phyloP scores from a whole-genome alignment of 2,329 filamentous ascomycete genomes.

The Fusarium sp. region DNA sequence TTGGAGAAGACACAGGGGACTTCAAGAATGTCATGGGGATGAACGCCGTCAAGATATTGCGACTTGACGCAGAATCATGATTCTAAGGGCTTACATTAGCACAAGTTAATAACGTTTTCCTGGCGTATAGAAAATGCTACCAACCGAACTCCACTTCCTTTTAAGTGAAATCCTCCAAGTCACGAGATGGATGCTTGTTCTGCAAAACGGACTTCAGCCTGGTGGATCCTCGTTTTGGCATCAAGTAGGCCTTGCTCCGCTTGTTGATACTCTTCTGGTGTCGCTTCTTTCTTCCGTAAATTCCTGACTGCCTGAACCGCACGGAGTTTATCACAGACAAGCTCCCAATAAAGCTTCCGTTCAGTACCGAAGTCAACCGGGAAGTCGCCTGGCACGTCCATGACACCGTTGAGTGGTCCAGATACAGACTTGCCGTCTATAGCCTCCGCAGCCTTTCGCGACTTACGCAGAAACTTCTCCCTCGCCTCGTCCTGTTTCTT shows the following conservation, averaged over 20 bases:
- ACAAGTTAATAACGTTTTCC: constrained; percentile 26
- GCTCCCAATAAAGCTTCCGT: constrained; percentile 55
- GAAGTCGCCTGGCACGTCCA: constrained; percentile 55
- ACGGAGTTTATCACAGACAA: constrained; percentile 57
- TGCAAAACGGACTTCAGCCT: constrained; percentile 54
- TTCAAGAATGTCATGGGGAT: constrained; percentile 68
- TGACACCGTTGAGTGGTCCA: constrained; percentile 51
- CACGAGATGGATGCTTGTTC: constrained; percentile 43
- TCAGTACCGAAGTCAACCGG: constrained; percentile 47
- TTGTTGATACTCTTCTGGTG: constrained; percentile 45
- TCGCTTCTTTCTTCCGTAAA: constrained; percentile 45
- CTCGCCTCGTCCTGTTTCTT: constrained; percentile 51
- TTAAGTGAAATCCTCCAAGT: constrained; percentile 3
- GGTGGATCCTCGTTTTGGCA: constrained; percentile 52
- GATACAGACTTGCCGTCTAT: constrained; percentile 34
- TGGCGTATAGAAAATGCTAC: constrained; percentile 39
- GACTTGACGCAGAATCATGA: constrained; percentile 46
- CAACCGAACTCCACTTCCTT: constrained; percentile 27
- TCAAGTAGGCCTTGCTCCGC: constrained; percentile 49
- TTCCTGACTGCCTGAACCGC: constrained; percentile 55
- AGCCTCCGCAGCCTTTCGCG: constrained; percentile 52
- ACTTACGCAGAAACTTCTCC: constrained; percentile 51
- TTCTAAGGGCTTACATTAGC: constrained; percentile 38
- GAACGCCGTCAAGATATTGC: constrained; percentile 68
- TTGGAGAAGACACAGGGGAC: constrained; percentile 59